These are phyloP conservation scores for Fusarium marasasianum DNA, from an alignment of 2,329 filamentous ascomycete species.

Conservation along the genomic window DNA sequence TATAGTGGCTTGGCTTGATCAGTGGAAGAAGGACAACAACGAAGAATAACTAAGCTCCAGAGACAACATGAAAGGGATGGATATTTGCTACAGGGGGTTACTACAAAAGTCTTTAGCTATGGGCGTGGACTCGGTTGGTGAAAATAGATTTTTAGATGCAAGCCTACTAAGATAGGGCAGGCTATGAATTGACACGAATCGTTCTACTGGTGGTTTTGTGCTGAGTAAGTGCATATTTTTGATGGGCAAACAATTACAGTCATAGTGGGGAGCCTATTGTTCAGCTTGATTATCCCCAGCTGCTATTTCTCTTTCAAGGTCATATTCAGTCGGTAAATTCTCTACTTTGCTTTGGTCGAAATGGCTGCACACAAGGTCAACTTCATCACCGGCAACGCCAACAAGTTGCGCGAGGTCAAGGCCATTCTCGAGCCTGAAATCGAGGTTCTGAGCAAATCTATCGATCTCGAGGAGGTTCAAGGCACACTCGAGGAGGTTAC, in stretches of 20 bases:
- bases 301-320: neutral
- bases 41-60: conserved; percentile 3
- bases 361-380: conserved; percentile 68
- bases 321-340: neutral
- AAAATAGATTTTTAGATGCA: conserved; percentile 38
- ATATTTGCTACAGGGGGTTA: neutral
- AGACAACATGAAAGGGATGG: neutral
- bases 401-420: conserved; percentile 91
- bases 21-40: conserved; percentile 78
- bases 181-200: conserved; percentile 29
- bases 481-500: conserved; percentile 93
- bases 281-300: conserved; percentile 7
- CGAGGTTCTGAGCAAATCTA: conserved; percentile 74
- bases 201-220: conserved; percentile 25
- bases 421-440: conserved; percentile 83
- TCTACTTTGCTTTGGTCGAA: neutral
- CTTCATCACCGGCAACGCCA: conserved; percentile 96
- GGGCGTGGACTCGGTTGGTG: conserved; percentile 12
- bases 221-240: conserved; percentile 32
- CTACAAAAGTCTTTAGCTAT: neutral
- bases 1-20: conserved; percentile 81
- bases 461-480: conserved; percentile 91
- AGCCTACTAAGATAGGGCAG: conserved; percentile 19
- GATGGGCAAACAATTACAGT: neutral
- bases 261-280: conserved; percentile 12